Evolutionary conservation across 495 filamentous ascomycete species (phyloP).

Genomic region (Choiromyces venosus): DNA sequence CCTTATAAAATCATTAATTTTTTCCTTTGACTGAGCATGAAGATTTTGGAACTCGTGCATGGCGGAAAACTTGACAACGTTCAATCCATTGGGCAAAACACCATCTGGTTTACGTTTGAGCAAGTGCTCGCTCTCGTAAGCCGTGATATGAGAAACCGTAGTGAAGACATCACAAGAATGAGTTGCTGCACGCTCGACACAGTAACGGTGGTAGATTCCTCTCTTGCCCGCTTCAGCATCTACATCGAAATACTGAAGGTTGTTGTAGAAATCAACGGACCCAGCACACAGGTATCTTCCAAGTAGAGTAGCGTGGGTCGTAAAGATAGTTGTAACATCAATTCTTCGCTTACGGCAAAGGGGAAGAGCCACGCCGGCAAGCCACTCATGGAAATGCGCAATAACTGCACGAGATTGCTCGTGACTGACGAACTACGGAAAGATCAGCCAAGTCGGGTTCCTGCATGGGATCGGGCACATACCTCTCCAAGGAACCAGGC

Average conservation of each 20-base stretch:
- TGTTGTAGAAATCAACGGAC: conserved; percentile 98
- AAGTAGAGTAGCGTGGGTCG: conserved; percentile 90
- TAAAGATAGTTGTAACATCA: conserved; percentile 97
- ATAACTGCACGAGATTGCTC: conserved; percentile 86
- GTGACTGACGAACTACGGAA: conserved; percentile 75
- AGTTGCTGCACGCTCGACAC: conserved; percentile 88
- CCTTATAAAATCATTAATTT: conserved; percentile 96
- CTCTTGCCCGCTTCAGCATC: conserved; percentile 96
- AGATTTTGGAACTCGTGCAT: conserved; percentile 99
- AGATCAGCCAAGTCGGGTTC: conserved; percentile 27
- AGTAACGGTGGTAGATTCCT: conserved; percentile 97
- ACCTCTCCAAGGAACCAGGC: conserved; percentile 99
- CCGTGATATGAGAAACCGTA: conserved; percentile 96
- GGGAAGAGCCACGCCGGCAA: conserved; percentile 91
- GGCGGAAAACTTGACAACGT: conserved; percentile 97
- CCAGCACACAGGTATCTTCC: conserved; percentile 95
- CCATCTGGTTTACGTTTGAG: conserved; percentile 97
- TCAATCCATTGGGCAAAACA: conserved; percentile 91
- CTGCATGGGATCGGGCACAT: conserved; percentile 39
- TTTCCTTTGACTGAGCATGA: conserved; percentile 91
- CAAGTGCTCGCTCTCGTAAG: conserved; percentile 94
- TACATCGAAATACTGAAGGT: conserved; percentile 93
- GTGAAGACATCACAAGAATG: conserved; percentile 95
- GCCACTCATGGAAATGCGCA: conserved; percentile 98
- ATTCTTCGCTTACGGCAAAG: conserved; percentile 88